These are phyloP conservation scores for Tetrapyrgos nigripes DNA, from an alignment of 1,284 basidiomycete genomes.

Conservation along the genomic window DNA sequence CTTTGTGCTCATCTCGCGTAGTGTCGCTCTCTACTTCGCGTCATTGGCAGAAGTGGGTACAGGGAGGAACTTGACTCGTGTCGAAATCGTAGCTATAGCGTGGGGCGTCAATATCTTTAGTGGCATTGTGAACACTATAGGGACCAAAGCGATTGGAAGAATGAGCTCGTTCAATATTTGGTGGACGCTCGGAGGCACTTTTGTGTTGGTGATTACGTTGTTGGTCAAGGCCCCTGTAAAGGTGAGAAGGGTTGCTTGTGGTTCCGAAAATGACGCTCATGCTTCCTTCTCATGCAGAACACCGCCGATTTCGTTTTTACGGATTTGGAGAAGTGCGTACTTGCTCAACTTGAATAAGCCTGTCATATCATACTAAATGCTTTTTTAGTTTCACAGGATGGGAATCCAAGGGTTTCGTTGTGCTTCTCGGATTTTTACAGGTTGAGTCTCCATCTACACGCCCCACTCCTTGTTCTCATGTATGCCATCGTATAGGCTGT, in stretches of 20 bases:
- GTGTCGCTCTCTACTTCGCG: slow-evolving; percentile 60
- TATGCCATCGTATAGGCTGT: slow-evolving; percentile 46
- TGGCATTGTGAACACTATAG: slow-evolving; percentile 59
- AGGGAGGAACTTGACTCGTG: slow-evolving; percentile 49
- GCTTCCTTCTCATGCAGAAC: slow-evolving; percentile 42
- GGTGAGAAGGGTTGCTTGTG: slow-evolving; percentile 33
- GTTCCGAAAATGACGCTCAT: background rate
- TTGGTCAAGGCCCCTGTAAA: slow-evolving; percentile 62
- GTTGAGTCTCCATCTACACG: slow-evolving; percentile 25
- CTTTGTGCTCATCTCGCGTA: slow-evolving; percentile 22
- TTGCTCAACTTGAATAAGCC: background rate
- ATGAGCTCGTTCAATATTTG: slow-evolving; percentile 65
- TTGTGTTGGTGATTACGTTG: slow-evolving; percentile 60
- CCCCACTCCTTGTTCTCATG: slow-evolving; percentile 1
- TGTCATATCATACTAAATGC: slow-evolving; percentile 2
- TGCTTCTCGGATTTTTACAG: slow-evolving; percentile 65
- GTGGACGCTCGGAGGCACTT: slow-evolving; percentile 69
- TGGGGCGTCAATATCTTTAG: slow-evolving; percentile 65
- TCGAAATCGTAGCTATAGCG: slow-evolving; percentile 60
- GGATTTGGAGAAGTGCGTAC: slow-evolving; percentile 57
- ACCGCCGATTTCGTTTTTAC: slow-evolving; percentile 62
- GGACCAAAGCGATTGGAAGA: slow-evolving; percentile 61
- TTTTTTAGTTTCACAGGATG: slow-evolving; percentile 59
- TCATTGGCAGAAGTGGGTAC: slow-evolving; percentile 59
- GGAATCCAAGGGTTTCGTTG: slow-evolving; percentile 59